A percentile compares a stretch with the other conserved stretches of the same genome.
These are phyloP conservation scores for Bothia castanella DNA, from an alignment of 1,284 basidiomycete genomes.

Conservation along the genomic window DNA sequence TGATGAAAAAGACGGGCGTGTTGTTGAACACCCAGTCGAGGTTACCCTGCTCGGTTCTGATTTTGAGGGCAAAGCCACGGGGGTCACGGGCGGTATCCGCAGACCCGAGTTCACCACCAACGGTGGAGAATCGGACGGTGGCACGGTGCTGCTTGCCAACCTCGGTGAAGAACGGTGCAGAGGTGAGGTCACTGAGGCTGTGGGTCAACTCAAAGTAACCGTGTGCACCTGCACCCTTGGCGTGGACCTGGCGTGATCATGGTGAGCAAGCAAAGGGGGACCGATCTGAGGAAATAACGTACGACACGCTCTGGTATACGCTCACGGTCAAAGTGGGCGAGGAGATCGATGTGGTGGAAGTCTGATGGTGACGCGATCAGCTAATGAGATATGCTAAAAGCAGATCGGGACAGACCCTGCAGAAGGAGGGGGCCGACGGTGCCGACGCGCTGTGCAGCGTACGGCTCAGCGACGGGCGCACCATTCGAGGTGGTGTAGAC, in stretches of 20 bases:
- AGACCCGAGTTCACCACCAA: conserved; percentile 84
- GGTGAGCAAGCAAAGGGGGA: conserved; percentile 1
- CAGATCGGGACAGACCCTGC: conserved; percentile 53
- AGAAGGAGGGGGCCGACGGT: conserved; percentile 77
- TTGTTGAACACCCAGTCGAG: conserved; percentile 93
- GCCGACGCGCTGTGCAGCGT: conserved; percentile 76
- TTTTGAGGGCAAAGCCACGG: conserved; percentile 89
- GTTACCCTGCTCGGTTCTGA: conserved; percentile 86
- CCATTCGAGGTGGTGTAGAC: conserved; percentile 85
- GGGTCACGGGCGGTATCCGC: conserved; percentile 90
- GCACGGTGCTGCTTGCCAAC: conserved; percentile 68
- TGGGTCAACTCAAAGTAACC: conserved; percentile 89
- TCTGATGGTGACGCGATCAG: conserved; percentile 31
- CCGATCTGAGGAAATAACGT: conserved; percentile 21
- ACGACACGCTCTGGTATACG: conserved; percentile 94
- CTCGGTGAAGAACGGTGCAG: conserved; percentile 65
- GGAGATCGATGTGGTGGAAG: conserved; percentile 84
- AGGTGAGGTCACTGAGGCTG: conserved; percentile 76
- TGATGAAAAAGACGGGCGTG: conserved; percentile 87
- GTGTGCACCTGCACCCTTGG: conserved; percentile 86
- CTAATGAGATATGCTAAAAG: not conserved
- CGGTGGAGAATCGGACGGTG: conserved; percentile 84
- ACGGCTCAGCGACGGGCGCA: conserved; percentile 67
- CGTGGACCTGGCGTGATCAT: conserved; percentile 58
- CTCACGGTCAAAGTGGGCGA: conserved; percentile 91